Percentiles rank a stretch among this genome's conserved stretches.
Evolutionary conservation across 768 basidiomycete genomes (phyloP).

Genomic region (Pleurotus djamor): DNA sequence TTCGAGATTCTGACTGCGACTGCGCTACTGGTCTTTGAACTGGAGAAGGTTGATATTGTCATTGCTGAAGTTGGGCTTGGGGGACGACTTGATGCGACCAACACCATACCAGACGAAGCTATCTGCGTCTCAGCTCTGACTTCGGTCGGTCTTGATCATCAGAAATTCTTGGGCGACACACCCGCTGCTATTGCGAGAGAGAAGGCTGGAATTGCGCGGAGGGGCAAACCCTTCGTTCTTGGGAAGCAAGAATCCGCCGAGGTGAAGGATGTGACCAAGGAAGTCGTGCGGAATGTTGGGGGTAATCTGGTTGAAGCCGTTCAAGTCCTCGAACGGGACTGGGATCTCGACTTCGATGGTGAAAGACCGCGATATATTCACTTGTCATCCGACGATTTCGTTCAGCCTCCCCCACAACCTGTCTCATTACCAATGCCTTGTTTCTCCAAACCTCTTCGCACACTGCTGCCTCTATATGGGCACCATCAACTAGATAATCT

Average conservation of each 20-base stretch:
- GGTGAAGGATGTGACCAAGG: slow-evolving; percentile 43
- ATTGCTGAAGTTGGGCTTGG: slow-evolving; percentile 97
- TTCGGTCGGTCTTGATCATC: slow-evolving; percentile 90
- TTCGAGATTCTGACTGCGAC: slow-evolving; percentile 89
- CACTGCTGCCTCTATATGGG: slow-evolving; percentile 69
- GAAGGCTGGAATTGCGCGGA: slow-evolving; percentile 80
- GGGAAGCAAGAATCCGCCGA: slow-evolving; percentile 57
- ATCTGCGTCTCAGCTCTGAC: slow-evolving; percentile 83
- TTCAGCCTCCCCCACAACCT: slow-evolving; percentile 35
- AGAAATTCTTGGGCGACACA: slow-evolving; percentile 81
- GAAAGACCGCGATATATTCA: slow-evolving; percentile 24
- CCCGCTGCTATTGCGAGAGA: slow-evolving; percentile 73
- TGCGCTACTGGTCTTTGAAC: slow-evolving; percentile 76
- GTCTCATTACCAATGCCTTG: slow-evolving; percentile 40
- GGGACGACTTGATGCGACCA: slow-evolving; percentile 90
- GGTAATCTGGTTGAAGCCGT: slow-evolving; percentile 38
- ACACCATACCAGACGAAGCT: slow-evolving; percentile 69
- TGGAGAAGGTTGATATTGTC: slow-evolving; percentile 67
- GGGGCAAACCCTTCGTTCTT: slow-evolving; percentile 59
- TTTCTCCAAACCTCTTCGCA: slow-evolving; percentile 41
- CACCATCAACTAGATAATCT: slow-evolving; percentile 85
- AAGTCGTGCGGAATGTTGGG: slow-evolving; percentile 37
- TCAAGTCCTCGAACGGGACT: slow-evolving; percentile 29
- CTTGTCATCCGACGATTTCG: slow-evolving; percentile 25
- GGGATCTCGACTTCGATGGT: slow-evolving; percentile 33